Evolutionary conservation across 1,284 basidiomycete species (phyloP).

Genomic region (Leucoagaricus sp.): DNA sequence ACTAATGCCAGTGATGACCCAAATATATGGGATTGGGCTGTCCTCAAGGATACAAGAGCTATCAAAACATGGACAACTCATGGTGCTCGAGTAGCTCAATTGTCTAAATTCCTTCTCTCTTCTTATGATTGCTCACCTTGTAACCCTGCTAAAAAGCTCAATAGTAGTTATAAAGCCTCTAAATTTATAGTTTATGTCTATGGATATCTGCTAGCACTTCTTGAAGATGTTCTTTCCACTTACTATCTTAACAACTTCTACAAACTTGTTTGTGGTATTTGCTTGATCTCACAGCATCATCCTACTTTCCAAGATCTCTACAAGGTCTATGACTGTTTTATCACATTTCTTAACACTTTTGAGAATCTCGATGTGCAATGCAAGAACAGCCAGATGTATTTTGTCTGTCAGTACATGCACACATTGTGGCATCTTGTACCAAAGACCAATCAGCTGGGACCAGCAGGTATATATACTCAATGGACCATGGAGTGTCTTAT

Average conservation of each 20-base stretch:
- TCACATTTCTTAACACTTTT: slow-evolving; percentile 28
- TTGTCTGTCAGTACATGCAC: slow-evolving; percentile 32
- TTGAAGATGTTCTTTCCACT: slow-evolving; percentile 31
- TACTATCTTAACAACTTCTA: slow-evolving; percentile 34
- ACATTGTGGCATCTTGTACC: too few species aligned
- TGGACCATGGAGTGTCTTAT: slow-evolving; percentile 37
- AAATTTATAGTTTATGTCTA: slow-evolving; percentile 34
- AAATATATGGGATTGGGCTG: slow-evolving; percentile 34
- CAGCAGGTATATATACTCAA: slow-evolving; percentile 27
- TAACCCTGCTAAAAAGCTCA: slow-evolving; percentile 31
- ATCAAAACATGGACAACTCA: slow-evolving; percentile 25
- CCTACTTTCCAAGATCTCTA: slow-evolving; percentile 22
- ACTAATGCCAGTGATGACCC: slow-evolving; percentile 22
- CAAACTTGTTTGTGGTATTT: slow-evolving; percentile 32
- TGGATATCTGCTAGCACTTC: slow-evolving; percentile 31
- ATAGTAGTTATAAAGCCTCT: too few species aligned
- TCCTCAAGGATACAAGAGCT: slow-evolving; percentile 19
- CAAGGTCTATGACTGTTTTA: slow-evolving; percentile 20
- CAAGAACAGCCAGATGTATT: slow-evolving; percentile 27
- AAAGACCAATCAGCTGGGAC: too few species aligned
- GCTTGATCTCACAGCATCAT: slow-evolving; percentile 23
- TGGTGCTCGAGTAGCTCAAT: slow-evolving; percentile 27
- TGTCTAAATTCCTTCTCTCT: slow-evolving; percentile 31
- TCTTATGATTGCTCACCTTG: slow-evolving; percentile 34
- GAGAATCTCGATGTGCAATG: slow-evolving; percentile 32